Conservation (phyloP, 2,329 filamentous ascomycete species). For the Monosporascus sp. region DNA sequence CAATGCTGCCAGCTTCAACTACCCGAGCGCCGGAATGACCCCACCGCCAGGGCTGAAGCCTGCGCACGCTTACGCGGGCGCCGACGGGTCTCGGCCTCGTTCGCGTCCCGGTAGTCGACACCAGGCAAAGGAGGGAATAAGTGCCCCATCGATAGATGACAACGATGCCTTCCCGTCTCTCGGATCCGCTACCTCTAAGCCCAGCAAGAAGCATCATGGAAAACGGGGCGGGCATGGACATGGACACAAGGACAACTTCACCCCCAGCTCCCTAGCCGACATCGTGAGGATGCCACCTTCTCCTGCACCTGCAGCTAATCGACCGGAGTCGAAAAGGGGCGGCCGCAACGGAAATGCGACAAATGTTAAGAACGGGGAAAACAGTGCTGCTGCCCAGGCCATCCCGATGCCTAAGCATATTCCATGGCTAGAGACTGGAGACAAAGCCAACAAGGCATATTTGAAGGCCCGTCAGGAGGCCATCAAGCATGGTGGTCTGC, state of each 20-base stretch:
- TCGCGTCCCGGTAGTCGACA: conserved; percentile 84
- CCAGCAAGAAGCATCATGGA: conserved; percentile 85
- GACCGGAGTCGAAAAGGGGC: conserved; percentile 54
- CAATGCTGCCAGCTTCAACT: conserved; percentile 47
- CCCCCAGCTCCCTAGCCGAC: conserved; percentile 79
- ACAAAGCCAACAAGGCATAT: conserved; percentile 86
- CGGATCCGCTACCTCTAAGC: conserved; percentile 68
- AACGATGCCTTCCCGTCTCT: conserved; percentile 92
- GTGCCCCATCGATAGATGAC: conserved; percentile 79
- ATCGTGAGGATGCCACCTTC: conserved; percentile 93
- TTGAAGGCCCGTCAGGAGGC: conserved; percentile 92
- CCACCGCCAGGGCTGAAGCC: conserved; percentile 67
- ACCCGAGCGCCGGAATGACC: conserved; percentile 48
- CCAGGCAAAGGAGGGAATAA: conserved; percentile 54
- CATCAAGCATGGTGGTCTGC: conserved; percentile 91
- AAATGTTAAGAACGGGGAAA: conserved; percentile 63
- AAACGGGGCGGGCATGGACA: conserved; percentile 81
- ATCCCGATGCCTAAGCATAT: conserved; percentile 88
- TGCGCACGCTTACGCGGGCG: conserved; percentile 44
- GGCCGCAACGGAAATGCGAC: conserved; percentile 60
- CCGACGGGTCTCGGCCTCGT: conserved; percentile 62
- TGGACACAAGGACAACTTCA: conserved; percentile 59
- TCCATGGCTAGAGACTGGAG: conserved; percentile 92
- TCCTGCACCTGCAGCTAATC: conserved; percentile 58
- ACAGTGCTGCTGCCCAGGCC: conserved; percentile 73